A percentile compares a stretch with the other conserved stretches of the same genome.
Conservation (phyloP, 768 basidiomycete genomes). For the Psilocybe sp. region DNA sequence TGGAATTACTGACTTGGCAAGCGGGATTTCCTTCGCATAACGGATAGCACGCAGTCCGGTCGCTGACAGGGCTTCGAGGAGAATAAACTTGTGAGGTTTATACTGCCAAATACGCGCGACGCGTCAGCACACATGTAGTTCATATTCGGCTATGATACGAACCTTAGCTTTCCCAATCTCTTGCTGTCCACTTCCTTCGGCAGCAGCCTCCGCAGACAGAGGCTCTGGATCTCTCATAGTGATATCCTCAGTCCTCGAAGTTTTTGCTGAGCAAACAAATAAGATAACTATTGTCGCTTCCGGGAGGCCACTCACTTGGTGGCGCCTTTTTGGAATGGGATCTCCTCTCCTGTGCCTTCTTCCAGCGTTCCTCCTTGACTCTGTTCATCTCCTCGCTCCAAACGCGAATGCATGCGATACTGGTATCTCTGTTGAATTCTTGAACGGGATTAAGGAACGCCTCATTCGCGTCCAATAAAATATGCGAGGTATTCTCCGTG, state of each 20-base stretch:
- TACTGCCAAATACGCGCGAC: slow-evolving; percentile 32
- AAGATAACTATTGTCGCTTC: no score
- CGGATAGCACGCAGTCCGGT: slow-evolving; percentile 95
- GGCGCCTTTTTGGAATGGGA: slow-evolving; percentile 14
- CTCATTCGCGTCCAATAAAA: slow-evolving; percentile 77
- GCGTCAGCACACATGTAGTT: neutral
- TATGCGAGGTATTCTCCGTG: slow-evolving; percentile 77
- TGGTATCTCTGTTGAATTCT: slow-evolving; percentile 95
- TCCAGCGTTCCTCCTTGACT: slow-evolving; percentile 63
- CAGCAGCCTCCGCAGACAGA: no score
- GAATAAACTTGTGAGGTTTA: slow-evolving; percentile 62
- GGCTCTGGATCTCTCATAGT: no score
- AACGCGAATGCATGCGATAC: slow-evolving; percentile 83
- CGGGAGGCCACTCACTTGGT: neutral
- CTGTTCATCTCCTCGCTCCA: slow-evolving; percentile 79
- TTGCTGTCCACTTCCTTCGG: no score
- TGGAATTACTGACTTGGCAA: slow-evolving; percentile 66
- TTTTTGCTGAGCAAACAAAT: no score
- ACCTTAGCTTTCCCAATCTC: no score
- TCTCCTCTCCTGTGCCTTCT: slow-evolving; percentile 46
- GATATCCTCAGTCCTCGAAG: no score
- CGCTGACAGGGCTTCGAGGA: slow-evolving; percentile 93
- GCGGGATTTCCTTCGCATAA: slow-evolving; percentile 95
- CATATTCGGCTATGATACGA: slow-evolving; percentile 15
- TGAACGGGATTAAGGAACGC: slow-evolving; percentile 98